Conservation (phyloP, 2,329 filamentous ascomycete genomes). For the Trichoderma pleuroti region DNA sequence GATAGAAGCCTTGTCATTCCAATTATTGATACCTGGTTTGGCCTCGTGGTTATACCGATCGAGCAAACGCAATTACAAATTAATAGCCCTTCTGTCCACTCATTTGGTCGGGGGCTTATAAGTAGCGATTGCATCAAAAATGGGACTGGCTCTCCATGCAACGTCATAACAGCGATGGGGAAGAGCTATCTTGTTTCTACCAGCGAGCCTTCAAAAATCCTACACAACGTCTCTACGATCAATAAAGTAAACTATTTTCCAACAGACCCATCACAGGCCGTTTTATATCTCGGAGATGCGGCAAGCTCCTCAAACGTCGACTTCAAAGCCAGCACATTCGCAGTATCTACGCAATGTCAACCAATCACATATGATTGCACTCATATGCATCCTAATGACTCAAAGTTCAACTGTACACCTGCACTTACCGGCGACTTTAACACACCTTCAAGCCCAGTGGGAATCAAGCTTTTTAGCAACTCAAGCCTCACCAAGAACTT, state of each 20-base stretch:
- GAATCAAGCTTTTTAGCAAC: background rate
- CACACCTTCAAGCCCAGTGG: background rate
- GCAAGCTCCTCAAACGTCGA: background rate
- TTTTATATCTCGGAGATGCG: background rate
- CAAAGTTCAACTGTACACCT: background rate
- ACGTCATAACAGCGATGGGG: background rate
- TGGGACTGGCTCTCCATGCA: background rate
- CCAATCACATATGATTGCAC: background rate
- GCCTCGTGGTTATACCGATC: background rate
- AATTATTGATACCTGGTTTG: background rate
- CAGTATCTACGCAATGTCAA: background rate
- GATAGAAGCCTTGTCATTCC: background rate
- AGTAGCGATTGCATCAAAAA: background rate
- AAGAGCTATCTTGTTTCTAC: background rate
- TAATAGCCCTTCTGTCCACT: background rate
- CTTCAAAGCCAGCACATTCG: background rate
- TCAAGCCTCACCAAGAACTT: background rate
- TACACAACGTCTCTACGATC: background rate
- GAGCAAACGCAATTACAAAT: background rate
- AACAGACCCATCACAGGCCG: background rate
- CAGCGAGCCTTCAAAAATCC: background rate
- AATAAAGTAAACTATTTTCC: background rate
- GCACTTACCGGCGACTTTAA: background rate
- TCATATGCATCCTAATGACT: too few species aligned
- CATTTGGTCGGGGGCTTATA: background rate